Base-by-base conservation (phyloP, 257 asterid species). In the Jacaranda mimosifolia region DNA sequence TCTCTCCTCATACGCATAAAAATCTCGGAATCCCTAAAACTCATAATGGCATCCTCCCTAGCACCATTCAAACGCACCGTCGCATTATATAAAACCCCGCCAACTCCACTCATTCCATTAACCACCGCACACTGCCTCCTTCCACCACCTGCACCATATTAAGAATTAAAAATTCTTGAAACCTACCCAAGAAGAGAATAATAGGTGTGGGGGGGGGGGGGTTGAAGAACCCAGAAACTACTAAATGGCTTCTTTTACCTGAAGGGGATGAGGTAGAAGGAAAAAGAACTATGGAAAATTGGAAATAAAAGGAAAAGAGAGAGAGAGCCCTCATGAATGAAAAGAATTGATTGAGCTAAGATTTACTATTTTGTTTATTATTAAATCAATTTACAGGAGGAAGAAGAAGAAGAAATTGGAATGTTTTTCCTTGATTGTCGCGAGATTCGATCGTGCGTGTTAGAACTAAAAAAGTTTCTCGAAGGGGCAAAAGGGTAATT, bases 91-190 rank as follows among this genome's bases (percentile, higher is more conserved):
- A 80, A 21, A 52, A 84, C 77, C 35, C 86, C 86, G 58, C 49
- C 60, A 70, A 70, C 78, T 73, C 66, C 86, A 53, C 36, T n/a
- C 63, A 46, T 26, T 42, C 77, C 83, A 12, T 64, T 76, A 55
- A 14, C 74, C 77, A 76, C 66, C 66, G 13, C 83, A 85, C 66
- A 79, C 77, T 14, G 87, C 91, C 66, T 85, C 92, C 52, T 52
- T 77, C 88, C 91, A 90, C 95, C 95, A 90, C 66, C 95, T 90
- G 81, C 64, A 45, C 60, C 77, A 60, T 1, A 4, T 26, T 26
- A 63, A 76, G 18, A 3, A 72, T 21, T 3, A 11, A 67, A 67
- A 82, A 77, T 26, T 53, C 32, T 15, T 7, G 21, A 84, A 68
- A 36, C 32, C 68, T 11, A 36, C 51, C 21, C 8, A 19, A 10